phyloP scores from a whole-genome alignment of 345 rosid genomes.

The Bruguiera parviflora region DNA sequence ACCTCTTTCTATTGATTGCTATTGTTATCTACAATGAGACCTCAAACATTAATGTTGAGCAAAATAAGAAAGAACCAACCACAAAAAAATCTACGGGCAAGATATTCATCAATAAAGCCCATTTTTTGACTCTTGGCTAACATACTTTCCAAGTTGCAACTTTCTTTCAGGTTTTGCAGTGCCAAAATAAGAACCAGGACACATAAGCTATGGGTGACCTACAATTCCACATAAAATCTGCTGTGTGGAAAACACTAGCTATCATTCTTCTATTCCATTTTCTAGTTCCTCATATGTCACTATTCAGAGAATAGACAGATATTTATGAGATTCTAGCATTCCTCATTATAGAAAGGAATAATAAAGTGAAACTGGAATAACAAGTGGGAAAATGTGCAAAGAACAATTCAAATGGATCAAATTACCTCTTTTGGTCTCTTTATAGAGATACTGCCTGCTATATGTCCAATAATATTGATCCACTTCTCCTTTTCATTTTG shows the following conservation, averaged over 20 bases:
- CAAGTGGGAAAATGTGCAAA: neutral
- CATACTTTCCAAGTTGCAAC: neutral
- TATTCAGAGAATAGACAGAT: neutral
- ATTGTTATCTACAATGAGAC: neutral
- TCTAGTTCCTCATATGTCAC: neutral
- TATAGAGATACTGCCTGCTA: slow-evolving; percentile 84
- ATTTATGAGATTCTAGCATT: neutral
- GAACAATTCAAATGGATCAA: neutral
- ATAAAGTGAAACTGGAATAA: neutral
- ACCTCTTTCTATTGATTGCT: neutral
- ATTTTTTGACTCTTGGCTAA: neutral
- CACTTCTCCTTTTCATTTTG: slow-evolving; percentile 85
- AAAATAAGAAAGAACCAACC: neutral
- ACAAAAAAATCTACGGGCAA: neutral
- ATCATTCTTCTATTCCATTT: neutral
- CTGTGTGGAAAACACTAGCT: neutral
- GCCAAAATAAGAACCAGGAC: neutral
- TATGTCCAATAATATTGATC: slow-evolving; percentile 80
- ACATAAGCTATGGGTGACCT: no score
- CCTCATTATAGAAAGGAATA: neutral
- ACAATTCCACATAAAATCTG: neutral
- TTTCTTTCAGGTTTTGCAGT: neutral
- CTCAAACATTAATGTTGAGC: neutral
- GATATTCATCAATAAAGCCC: neutral
- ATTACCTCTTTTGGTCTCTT: slow-evolving; percentile 97